Conservation (phyloP, 2,329 filamentous ascomycete genomes). For the Calonectria fujianensis region DNA sequence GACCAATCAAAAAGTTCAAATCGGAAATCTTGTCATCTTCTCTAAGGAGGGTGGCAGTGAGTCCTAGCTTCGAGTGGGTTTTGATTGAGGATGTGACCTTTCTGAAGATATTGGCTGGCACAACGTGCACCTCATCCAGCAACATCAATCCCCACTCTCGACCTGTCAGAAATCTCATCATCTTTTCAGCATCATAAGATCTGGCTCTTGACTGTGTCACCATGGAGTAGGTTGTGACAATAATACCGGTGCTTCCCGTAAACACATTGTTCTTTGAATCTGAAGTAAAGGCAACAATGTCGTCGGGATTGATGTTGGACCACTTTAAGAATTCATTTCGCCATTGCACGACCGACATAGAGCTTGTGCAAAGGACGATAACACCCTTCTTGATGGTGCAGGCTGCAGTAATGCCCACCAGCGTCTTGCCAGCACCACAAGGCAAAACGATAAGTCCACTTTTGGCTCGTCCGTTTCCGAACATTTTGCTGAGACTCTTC, state of each 20-base stretch:
- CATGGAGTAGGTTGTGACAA: conserved; percentile 99
- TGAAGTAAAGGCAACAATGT: conserved; percentile 96
- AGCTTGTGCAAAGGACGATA: conserved; percentile 96
- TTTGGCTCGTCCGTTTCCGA: conserved; percentile 97
- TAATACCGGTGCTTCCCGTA: conserved; percentile 92
- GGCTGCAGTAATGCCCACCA: conserved; percentile 98
- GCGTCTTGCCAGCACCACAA: conserved; percentile 96
- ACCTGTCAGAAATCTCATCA: conserved; percentile 94
- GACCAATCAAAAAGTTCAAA: conserved; percentile 97
- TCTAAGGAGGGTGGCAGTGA: conserved; percentile 94
- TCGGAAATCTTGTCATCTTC: conserved; percentile 99
- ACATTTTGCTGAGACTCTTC: conserved; percentile 99
- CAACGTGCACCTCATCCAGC: conserved; percentile 97
- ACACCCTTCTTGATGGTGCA: conserved; percentile 98
- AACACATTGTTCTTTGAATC: conserved; percentile 89
- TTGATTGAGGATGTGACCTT: conserved; percentile 95
- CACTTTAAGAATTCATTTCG: conserved; percentile 97
- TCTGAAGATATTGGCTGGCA: conserved; percentile 96
- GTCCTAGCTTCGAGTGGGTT: conserved; percentile 93
- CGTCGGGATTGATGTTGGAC: conserved; percentile 95
- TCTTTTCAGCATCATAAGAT: conserved; percentile 94
- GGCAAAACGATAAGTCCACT: conserved; percentile 98
- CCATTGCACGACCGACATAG: conserved; percentile 99
- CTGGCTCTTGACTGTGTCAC: conserved; percentile 92
- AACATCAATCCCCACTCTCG: conserved; percentile 99